Conservation (phyloP, 371 early-diverging fungal species). For the Racocetra persica region DNA sequence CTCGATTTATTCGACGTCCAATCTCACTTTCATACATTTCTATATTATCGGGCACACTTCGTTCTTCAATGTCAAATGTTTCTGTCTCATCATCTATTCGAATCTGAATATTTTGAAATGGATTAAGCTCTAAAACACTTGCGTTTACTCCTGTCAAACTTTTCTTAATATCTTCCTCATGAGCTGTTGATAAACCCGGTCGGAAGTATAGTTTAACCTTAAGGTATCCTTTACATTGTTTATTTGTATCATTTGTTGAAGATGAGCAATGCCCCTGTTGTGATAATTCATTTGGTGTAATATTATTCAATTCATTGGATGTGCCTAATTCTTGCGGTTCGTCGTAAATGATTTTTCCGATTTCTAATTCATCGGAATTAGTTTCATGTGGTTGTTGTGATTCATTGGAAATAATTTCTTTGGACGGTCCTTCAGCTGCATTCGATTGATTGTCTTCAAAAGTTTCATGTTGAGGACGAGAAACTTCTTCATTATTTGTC, state of each 20-base stretch:
- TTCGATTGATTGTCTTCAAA: background rate
- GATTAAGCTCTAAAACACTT: slow-evolving; percentile 26
- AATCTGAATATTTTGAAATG: background rate
- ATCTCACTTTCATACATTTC: background rate
- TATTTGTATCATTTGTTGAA: background rate
- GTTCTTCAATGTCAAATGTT: background rate
- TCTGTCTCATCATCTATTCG: background rate
- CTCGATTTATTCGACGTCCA: too few relatives aligned
- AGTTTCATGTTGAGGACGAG: background rate
- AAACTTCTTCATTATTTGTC: too few relatives aligned
- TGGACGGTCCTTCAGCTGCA: background rate
- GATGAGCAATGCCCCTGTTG: background rate
- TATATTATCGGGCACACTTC: background rate
- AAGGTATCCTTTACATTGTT: slow-evolving; percentile 4
- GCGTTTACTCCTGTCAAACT: slow-evolving; percentile 35
- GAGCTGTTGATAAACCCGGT: slow-evolving; percentile 24
- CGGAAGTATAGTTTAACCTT: slow-evolving; percentile 16
- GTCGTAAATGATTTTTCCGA: background rate
- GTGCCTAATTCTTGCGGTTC: background rate
- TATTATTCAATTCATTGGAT: background rate
- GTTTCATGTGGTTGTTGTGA: background rate
- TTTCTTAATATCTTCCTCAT: slow-evolving; percentile 5
- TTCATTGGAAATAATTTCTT: background rate
- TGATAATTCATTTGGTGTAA: background rate
- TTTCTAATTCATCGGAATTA: background rate